phyloP scores from a whole-genome alignment of 2,329 filamentous ascomycete species.

The Cryphonectria nitschkei region DNA sequence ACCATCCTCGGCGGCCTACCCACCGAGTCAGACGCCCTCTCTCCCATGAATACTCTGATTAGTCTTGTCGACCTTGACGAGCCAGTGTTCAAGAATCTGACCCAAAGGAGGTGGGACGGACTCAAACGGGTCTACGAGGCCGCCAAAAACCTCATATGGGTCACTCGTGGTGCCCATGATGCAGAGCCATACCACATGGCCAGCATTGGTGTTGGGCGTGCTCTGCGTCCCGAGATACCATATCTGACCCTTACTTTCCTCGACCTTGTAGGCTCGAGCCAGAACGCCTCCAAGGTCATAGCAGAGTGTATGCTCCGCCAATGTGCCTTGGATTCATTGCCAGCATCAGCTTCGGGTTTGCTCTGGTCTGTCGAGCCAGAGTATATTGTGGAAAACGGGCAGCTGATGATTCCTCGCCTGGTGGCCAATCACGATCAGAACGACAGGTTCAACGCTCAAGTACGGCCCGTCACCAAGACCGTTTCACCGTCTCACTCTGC shows the following conservation, averaged over 20 bases:
- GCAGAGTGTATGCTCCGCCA: not conserved
- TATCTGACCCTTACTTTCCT: not conserved
- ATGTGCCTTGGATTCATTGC: not conserved
- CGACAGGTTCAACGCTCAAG: not conserved
- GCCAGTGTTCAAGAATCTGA: not conserved
- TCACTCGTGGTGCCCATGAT: not conserved
- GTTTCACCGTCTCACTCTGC: not conserved
- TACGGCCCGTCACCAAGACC: not conserved
- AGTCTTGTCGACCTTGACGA: not conserved
- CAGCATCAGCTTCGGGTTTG: not conserved
- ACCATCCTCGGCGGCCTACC: not conserved
- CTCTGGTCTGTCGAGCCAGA: conserved; percentile 1
- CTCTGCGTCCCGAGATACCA: not conserved
- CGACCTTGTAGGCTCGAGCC: not conserved
- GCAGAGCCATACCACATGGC: not conserved
- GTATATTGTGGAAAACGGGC: not conserved
- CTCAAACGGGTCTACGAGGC: not conserved
- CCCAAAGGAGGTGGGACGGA: not conserved
- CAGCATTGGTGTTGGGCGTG: not conserved
- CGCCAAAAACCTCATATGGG: not conserved
- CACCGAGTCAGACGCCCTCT: not conserved
- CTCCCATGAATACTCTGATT: not conserved
- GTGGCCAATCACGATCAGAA: not conserved
- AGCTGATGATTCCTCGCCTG: not conserved
- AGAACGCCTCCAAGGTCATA: not conserved